Evolutionary conservation across 352 stramenopile species (phyloP), one percentile per base, ranked within the genome.

Genomic region (Globisporangium carolinianum): DNA sequence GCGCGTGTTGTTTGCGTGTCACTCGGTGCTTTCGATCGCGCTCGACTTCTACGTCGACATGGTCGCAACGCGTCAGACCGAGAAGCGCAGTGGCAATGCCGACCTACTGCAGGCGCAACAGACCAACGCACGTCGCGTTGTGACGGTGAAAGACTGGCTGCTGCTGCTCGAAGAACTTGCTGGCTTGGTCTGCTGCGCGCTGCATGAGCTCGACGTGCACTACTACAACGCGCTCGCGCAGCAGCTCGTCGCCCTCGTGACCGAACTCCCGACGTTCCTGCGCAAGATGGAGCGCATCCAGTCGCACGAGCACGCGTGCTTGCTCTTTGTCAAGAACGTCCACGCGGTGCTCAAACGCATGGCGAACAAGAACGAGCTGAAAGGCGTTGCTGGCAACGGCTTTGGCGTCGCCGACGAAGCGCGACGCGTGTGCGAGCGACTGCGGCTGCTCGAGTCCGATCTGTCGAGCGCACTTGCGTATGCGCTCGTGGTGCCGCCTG

Each of bases 321-420:
- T 67, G 15, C 61, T 79, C 53, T 69, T 78, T 49, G 52, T 82
- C 35, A 75, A 69, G n/a, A 84, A 79, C 53, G 41, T 81, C 6
- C 65, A 82, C 51, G 59, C 56, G 6, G 37, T 82, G 11, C 51
- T 84, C 1, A 75, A 69, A 43, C 68, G 61, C 6, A 62, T 79
- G 3, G 64, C 64, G 14, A 84, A 69, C 55, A 74, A 68, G 41
- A 75, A 82, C 37, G 74, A 84, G 43, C 54, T 84, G 38, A 62
- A 69, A 39, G 74, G 73, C 0, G 70, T 82, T 35, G 66, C 72
- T 15, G 62, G 69, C 10, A 74, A 67, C 48, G 72, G 67, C 12
- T 66, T 63, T 6, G 62, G 66, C 6, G 68, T 81, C 15, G 63
- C 68, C 4, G 56, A 74, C 2, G 64, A 81, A 48, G 71, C 69